phyloP scores from a whole-genome alignment of 1,284 basidiomycete species.

The Nidula niveotomentosa region DNA sequence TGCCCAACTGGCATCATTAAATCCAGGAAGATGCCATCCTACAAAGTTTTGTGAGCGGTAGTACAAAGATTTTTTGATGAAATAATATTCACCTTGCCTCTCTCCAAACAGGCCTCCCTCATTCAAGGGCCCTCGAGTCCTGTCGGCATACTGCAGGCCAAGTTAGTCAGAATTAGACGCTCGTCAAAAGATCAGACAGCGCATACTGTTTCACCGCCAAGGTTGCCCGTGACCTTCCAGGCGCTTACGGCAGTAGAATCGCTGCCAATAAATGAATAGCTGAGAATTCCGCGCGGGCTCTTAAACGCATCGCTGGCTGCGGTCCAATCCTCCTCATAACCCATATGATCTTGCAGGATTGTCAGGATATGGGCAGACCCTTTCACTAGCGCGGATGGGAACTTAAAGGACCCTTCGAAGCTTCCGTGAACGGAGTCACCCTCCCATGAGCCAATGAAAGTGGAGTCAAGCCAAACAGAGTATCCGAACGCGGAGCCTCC shows the following conservation, averaged over 20 bases:
- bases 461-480: slow-evolving; percentile 48
- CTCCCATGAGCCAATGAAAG: slow-evolving; percentile 47
- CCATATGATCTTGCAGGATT: slow-evolving; percentile 56
- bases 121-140: slow-evolving; percentile 43
- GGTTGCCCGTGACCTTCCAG: slow-evolving; percentile 50
- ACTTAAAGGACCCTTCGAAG: slow-evolving; percentile 33
- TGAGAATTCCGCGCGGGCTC: slow-evolving; percentile 41
- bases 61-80: background rate
- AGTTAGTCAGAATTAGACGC: slow-evolving; percentile 1
- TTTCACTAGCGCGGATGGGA: slow-evolving; percentile 23
- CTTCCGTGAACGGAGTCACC: slow-evolving; percentile 33
- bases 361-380: slow-evolving; percentile 43
- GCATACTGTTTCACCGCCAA: slow-evolving; percentile 44
- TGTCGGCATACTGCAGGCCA: slow-evolving; percentile 32
- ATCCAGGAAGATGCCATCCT: slow-evolving; percentile 52
- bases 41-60: background rate
- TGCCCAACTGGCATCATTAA: slow-evolving; percentile 43
- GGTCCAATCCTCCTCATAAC: slow-evolving; percentile 42
- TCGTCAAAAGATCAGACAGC: background rate
- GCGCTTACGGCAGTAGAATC: slow-evolving; percentile 28
- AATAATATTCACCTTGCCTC: slow-evolving; percentile 31
- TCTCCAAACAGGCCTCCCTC: slow-evolving; percentile 49
- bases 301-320: slow-evolving; percentile 43
- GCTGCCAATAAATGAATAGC: slow-evolving; percentile 40
- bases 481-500: slow-evolving; percentile 49